phyloP scores from a whole-genome alignment of 2,329 filamentous ascomycete species.

The Nigrospora sphaerica region DNA sequence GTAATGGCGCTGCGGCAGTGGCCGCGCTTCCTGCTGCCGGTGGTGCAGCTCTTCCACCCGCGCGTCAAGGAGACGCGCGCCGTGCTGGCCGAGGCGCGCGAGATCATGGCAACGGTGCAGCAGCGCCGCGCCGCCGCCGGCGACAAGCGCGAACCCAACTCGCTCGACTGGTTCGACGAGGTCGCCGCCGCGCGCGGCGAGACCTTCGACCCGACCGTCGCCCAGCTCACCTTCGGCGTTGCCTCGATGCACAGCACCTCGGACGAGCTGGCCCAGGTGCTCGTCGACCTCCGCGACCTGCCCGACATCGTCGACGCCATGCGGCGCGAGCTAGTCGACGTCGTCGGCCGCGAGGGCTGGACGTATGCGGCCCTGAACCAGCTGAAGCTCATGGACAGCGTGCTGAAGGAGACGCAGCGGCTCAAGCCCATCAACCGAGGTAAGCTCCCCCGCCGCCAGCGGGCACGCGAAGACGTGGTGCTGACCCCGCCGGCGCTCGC shows the following conservation, averaged over 20 bases:
- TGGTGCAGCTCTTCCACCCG: conserved; percentile 10
- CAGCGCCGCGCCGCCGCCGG: not conserved
- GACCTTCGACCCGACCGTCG: conserved; percentile 4
- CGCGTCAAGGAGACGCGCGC: conserved; percentile 5
- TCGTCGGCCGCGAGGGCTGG: conserved; percentile 9
- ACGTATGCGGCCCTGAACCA: conserved; percentile 13
- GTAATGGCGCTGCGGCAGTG: conserved; percentile 7
- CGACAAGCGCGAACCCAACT: conserved; percentile 7
- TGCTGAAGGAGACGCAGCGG: conserved; percentile 16
- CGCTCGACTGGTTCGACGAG: conserved; percentile 11
- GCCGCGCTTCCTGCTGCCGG: conserved; percentile 8
- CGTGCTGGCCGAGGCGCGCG: conserved; percentile 4
- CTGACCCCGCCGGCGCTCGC: not conserved
- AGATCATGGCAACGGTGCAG: conserved; percentile 1
- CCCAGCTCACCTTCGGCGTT: conserved; percentile 11
- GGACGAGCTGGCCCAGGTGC: conserved; percentile 9
- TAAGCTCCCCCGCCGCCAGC: not conserved
- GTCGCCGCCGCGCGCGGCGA: not conserved
- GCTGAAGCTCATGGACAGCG: conserved; percentile 17
- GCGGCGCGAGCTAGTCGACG: conserved; percentile 12
- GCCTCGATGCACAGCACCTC: conserved; percentile 16
- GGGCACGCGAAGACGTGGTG: no score
- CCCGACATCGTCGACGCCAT: conserved; percentile 12
- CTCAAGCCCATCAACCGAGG: conserved; percentile 12
- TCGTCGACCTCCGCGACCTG: conserved; percentile 12